Evolutionary conservation across 768 basidiomycete genomes (phyloP).

Genomic region (Mycena rosella): DNA sequence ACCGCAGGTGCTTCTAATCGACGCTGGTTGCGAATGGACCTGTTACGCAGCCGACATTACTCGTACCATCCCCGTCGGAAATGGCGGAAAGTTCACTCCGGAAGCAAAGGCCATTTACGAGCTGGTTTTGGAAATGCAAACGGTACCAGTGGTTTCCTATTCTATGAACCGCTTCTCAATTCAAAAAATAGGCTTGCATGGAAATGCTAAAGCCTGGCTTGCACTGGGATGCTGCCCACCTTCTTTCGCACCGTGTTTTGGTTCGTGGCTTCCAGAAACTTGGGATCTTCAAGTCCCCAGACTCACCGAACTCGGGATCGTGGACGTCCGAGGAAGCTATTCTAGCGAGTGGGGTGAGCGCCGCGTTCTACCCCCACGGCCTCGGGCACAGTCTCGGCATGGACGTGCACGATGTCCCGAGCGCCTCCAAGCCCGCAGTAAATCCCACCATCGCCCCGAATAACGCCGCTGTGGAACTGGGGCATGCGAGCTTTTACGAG

Average conservation of each 20-base stretch:
- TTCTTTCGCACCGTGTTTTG: slow-evolving; percentile 86
- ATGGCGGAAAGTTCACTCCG: slow-evolving; percentile 88
- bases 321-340: slow-evolving; percentile 78
- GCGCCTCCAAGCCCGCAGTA: slow-evolving; percentile 77
- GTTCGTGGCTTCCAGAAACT: slow-evolving; percentile 84
- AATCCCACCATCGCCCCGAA: slow-evolving; percentile 63
- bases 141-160: slow-evolving; percentile 53
- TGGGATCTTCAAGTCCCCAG: slow-evolving; percentile 83
- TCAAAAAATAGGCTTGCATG: slow-evolving; percentile 69
- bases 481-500: slow-evolving; percentile 77
- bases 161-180: slow-evolving; percentile 15
- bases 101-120: slow-evolving; percentile 88
- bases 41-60: slow-evolving; percentile 69
- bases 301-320: slow-evolving; percentile 61
- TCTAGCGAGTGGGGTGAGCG: slow-evolving; percentile 79
- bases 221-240: slow-evolving; percentile 92
- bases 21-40: slow-evolving; percentile 93
- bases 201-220: slow-evolving; percentile 77
- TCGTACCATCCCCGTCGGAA: slow-evolving; percentile 93
- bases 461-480: slow-evolving; percentile 44
- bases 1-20: slow-evolving; percentile 88
- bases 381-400: slow-evolving; percentile 91
- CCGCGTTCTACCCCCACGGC: slow-evolving; percentile 96
- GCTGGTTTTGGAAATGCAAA: slow-evolving; percentile 93
- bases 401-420: slow-evolving; percentile 94